Evolutionary conservation across 305 asterid genomes (phyloP).

Genomic region (Plantago rigida): DNA sequence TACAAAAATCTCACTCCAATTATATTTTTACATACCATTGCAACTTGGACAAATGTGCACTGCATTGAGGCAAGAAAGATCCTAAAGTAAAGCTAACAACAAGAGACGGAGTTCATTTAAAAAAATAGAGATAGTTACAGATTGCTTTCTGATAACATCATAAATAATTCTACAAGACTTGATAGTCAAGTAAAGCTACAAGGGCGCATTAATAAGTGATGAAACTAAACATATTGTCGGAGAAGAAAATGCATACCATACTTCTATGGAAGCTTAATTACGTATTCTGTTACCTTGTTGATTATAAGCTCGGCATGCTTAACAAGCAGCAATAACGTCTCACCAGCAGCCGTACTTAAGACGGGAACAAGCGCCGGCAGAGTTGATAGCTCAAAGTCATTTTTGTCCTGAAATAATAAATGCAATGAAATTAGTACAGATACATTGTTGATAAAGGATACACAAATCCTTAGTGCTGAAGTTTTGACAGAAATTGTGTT

Average conservation of each 20-base stretch:
- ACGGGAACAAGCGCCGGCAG: conserved; percentile 99
- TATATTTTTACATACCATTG: too few species aligned
- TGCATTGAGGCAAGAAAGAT: too few species aligned
- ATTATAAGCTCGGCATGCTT: conserved; percentile 90
- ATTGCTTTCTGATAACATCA: too few species aligned
- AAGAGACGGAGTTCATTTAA: too few species aligned
- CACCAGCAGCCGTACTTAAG: conserved; percentile 77
- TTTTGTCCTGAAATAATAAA: conserved; percentile 66
- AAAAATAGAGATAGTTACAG: too few species aligned
- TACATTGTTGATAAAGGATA: conserved; percentile 1
- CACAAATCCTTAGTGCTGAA: conserved; percentile 14
- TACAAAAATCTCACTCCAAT: too few species aligned
- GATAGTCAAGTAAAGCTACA: neutral
- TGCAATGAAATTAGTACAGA: conserved; percentile 13
- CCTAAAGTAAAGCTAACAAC: too few species aligned
- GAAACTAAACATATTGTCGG: too few species aligned
- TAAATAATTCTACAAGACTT: too few species aligned
- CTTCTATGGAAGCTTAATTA: conserved; percentile 15
- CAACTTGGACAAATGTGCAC: too few species aligned
- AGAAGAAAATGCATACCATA: too few species aligned
- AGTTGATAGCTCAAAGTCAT: conserved; percentile 85
- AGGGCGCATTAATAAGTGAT: neutral
- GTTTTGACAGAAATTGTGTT: conserved; percentile 8
- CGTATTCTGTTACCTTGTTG: conserved; percentile 55
- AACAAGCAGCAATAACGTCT: conserved; percentile 81